A percentile compares a stretch with the other conserved stretches of the same genome.
Evolutionary conservation across 2,329 filamentous ascomycete species (phyloP).

Genomic region (Beauveria australis): DNA sequence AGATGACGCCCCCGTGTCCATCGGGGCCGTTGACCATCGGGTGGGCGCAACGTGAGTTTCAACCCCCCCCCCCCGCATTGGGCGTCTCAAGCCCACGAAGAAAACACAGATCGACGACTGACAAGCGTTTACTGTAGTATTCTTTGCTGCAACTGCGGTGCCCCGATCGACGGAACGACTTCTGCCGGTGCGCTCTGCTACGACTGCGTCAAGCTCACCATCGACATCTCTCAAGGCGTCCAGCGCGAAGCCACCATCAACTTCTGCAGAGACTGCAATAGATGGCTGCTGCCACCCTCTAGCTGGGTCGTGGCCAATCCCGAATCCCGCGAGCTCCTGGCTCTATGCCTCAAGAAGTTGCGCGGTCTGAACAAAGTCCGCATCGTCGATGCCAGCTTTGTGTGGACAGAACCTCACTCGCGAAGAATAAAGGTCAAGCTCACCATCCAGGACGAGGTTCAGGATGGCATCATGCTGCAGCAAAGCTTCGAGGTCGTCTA

Average conservation of each 20-base stretch:
- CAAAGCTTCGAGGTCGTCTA: slow-evolving; percentile 95
- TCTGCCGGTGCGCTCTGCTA: slow-evolving; percentile 84
- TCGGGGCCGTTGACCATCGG: slow-evolving; percentile 26
- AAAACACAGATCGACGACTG: not conserved
- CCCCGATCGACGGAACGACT: slow-evolving; percentile 85
- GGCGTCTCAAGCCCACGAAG: not conserved
- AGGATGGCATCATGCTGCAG: slow-evolving; percentile 63
- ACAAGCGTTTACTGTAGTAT: slow-evolving; percentile 46
- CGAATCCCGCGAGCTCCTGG: slow-evolving; percentile 87
- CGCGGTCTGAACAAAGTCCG: slow-evolving; percentile 80
- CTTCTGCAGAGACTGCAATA: slow-evolving; percentile 89
- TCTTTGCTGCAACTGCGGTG: slow-evolving; percentile 96
- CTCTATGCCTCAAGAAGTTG: slow-evolving; percentile 82
- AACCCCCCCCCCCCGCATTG: slow-evolving; percentile 8
- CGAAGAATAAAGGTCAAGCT: slow-evolving; percentile 89
- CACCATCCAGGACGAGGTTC: slow-evolving; percentile 70
- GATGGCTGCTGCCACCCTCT: slow-evolving; percentile 79
- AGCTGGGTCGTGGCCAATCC: slow-evolving; percentile 79
- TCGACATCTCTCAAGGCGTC: slow-evolving; percentile 87
- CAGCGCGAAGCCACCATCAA: slow-evolving; percentile 84
- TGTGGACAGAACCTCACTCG: slow-evolving; percentile 98
- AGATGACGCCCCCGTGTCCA: slow-evolving; percentile 33
- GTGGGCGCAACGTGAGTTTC: slow-evolving; percentile 32
- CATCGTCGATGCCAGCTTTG: slow-evolving; percentile 91
- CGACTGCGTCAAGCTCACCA: slow-evolving; percentile 89